Evolutionary conservation across 2,329 filamentous ascomycete species (phyloP), one percentile per base, ranked within the genome.

Genomic region (Alternaria atra): DNA sequence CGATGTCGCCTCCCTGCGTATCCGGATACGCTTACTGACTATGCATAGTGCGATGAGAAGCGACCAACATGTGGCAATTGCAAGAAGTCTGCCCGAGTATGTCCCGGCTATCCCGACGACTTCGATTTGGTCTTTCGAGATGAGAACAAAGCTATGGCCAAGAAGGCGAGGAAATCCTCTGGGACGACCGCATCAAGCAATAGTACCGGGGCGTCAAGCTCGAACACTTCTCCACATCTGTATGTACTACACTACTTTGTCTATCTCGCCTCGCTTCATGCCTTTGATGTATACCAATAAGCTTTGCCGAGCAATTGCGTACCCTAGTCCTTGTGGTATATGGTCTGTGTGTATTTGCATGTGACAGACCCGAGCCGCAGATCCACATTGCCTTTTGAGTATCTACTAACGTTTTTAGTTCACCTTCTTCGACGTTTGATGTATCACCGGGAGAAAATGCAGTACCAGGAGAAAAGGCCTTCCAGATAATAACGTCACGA

Each of bases 51-150:
- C 61, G 75, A 78, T 51, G 74, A 77, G 60, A 75, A 73, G 52
- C 67, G 73, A 53, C 75, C 75, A 52, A 76, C 64, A 68, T 78
- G 75, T 68, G 71, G 72, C 32, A 74, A 76, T 56, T 78, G 75
- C 55, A 70, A 73, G 57, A 78, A 78, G 57, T 74, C 72, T 15
- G 66, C 68, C 6, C 68, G 73, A 12, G 60, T 61, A 3, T 78
- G 75, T 52, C 75, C 75, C 27, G 75, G 75, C 2, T 78, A 75
- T 58, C 73, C 87, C 73, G 87, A 91, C 71, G 89, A 91, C 66
- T 90, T 91, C 68, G 90, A 92, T 68, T 79, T 91, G 25, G 86
- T 92, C 55, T 91, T 91, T 69, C 87, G 90, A 57, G 90, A 91
- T 74, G 89, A 91, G 79, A 91, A 89, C 29, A 86, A 87, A 66